phyloP scores from a whole-genome alignment of 1,284 basidiomycete genomes.

The Cryptococcus wingfieldii region DNA sequence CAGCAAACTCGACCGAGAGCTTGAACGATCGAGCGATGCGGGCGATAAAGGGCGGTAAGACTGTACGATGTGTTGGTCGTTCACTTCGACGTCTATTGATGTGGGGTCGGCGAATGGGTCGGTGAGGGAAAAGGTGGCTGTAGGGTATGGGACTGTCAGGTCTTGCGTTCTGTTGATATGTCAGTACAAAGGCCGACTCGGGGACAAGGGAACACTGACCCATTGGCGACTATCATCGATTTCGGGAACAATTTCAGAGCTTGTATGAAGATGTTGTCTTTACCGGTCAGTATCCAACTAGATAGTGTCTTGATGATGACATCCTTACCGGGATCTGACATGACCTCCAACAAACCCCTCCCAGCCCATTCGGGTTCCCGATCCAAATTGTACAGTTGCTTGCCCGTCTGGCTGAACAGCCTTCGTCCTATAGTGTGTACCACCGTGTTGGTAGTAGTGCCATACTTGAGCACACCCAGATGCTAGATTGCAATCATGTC shows the following conservation, averaged over 20 bases:
- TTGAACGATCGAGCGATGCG: background rate
- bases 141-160: constrained; percentile 74
- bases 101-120: constrained; percentile 64
- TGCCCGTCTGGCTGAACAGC: constrained; percentile 76
- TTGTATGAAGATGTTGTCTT: constrained; percentile 71
- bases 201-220: constrained; percentile 50
- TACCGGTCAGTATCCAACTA: background rate
- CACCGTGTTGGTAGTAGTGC: constrained; percentile 18
- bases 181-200: background rate
- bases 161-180: constrained; percentile 57
- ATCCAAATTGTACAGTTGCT: constrained; percentile 73
- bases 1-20: background rate
- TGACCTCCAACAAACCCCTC: constrained; percentile 68
- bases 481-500: constrained; percentile 14
- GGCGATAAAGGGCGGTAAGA: constrained; percentile 4
- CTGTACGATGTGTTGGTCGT: constrained; percentile 21
- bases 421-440: constrained; percentile 48
- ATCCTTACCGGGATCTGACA: constrained; percentile 72
- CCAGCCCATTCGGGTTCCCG: constrained; percentile 59
- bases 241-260: constrained; percentile 66
- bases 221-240: constrained; percentile 78
- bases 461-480: constrained; percentile 39
- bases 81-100: constrained; percentile 60
- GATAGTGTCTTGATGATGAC: background rate
- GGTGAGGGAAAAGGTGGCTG: constrained; percentile 64